Conservation (phyloP, 176 grass and related monocot genomes). For the Aegilops tauschii region DNA sequence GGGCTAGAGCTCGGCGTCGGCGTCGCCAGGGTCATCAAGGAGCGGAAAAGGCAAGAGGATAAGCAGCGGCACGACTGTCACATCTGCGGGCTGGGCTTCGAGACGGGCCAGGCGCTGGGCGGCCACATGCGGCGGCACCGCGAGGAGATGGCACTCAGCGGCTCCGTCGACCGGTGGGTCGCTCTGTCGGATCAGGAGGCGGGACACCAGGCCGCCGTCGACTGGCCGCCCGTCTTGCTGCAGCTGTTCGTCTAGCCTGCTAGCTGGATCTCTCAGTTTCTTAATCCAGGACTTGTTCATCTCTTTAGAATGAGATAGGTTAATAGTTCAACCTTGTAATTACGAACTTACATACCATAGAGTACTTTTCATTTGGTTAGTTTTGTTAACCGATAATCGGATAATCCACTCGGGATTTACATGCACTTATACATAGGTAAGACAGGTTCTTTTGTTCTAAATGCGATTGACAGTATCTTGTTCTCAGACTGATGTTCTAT, state of each 20-base stretch:
- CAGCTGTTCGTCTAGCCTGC: neutral
- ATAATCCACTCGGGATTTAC: no score
- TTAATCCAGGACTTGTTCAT: no score
- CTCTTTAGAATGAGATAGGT: no score
- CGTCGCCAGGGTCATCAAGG: slow-evolving; percentile 13
- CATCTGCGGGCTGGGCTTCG: neutral
- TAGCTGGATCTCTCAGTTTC: neutral
- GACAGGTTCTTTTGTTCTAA: no score
- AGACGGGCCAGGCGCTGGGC: neutral
- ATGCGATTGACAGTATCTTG: no score
- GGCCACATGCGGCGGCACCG: slow-evolving; percentile 54
- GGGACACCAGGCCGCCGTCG: neutral
- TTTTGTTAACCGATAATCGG: no score
- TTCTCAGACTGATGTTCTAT: no score
- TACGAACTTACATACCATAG: no score
- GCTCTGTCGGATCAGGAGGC: neutral
- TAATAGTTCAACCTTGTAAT: no score
- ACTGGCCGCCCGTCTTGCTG: neutral
- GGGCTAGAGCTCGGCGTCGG: slow-evolving; percentile 45
- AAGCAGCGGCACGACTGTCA: neutral
- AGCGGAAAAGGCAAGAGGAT: neutral
- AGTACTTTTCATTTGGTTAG: no score
- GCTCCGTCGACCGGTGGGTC: neutral
- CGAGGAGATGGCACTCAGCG: neutral
- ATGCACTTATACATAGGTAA: no score